phyloP scores from a whole-genome alignment of 139 green algal species.

The Zygnema cylindricum region DNA sequence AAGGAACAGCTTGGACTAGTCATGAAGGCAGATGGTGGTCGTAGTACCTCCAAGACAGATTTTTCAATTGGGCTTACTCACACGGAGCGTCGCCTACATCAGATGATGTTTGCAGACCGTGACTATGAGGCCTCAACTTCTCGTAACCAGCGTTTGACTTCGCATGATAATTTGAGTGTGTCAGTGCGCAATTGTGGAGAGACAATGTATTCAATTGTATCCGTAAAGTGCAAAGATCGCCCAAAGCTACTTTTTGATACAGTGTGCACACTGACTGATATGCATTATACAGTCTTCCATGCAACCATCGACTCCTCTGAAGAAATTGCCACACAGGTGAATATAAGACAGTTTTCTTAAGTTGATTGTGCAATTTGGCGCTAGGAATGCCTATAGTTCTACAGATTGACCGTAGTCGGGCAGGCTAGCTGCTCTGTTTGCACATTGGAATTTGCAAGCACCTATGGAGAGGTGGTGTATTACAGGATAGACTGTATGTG shows the following conservation, averaged over 20 bases:
- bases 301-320: slow-evolving; percentile 81
- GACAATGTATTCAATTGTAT: slow-evolving; percentile 66
- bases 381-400: no score
- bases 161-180: slow-evolving; percentile 2
- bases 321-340: slow-evolving; percentile 58
- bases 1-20: slow-evolving; percentile 25
- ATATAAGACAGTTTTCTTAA: no score
- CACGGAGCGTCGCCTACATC: slow-evolving; percentile 89
- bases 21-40: slow-evolving; percentile 33
- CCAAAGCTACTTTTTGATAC: slow-evolving; percentile 91
- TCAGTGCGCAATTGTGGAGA: slow-evolving; percentile 32
- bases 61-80: slow-evolving; percentile 67
- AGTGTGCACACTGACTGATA: slow-evolving; percentile 90
- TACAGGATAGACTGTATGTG: no score
- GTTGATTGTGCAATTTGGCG: no score
- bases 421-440: no score
- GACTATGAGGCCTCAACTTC: slow-evolving; percentile 34
- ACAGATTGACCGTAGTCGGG: no score
- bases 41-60: neutral
- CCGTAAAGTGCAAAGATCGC: slow-evolving; percentile 84
- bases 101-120: slow-evolving; percentile 79
- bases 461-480: no score
- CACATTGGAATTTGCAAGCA: no score
- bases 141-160: neutral
- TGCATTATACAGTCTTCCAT: slow-evolving; percentile 93